Conservation (phyloP, 179 eudicot species). For the Drosera spatulata region DNA sequence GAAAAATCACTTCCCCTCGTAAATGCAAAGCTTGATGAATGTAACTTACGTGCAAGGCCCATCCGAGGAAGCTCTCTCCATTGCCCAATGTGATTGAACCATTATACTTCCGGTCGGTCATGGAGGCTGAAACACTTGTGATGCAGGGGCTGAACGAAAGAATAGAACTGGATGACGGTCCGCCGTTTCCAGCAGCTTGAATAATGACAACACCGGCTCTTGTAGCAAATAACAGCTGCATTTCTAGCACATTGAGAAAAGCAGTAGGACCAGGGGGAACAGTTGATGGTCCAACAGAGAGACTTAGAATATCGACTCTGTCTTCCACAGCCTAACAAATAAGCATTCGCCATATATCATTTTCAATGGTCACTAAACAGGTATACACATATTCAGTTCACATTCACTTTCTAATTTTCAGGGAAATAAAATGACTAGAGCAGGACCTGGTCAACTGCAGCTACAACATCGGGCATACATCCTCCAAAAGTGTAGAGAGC, state of each 20-base stretch:
- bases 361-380: not conserved
- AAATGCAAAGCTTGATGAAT: not conserved
- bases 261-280: constrained; percentile 60
- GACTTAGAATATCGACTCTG: constrained; percentile 70
- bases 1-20: too few relatives aligned
- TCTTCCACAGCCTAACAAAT: constrained; percentile 58
- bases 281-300: constrained; percentile 60
- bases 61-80: constrained; percentile 45
- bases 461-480: constrained; percentile 43
- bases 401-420: not conserved
- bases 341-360: not conserved
- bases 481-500: constrained; percentile 45
- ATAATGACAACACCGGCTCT: constrained; percentile 62
- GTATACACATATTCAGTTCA: not conserved
- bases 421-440: not conserved
- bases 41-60: constrained; percentile 57
- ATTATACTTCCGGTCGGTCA: constrained; percentile 53
- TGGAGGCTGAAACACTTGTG: constrained; percentile 61
- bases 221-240: constrained; percentile 52
- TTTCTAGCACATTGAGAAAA: constrained; percentile 56
- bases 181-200: constrained; percentile 76
- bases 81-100: constrained; percentile 39
- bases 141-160: constrained; percentile 84
- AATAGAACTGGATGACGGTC: constrained; percentile 55
- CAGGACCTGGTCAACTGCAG: constrained; percentile 42